These are phyloP conservation scores for Candida nonsorbophila DNA, from an alignment of 805 yeast genomes.

Conservation along the genomic window DNA sequence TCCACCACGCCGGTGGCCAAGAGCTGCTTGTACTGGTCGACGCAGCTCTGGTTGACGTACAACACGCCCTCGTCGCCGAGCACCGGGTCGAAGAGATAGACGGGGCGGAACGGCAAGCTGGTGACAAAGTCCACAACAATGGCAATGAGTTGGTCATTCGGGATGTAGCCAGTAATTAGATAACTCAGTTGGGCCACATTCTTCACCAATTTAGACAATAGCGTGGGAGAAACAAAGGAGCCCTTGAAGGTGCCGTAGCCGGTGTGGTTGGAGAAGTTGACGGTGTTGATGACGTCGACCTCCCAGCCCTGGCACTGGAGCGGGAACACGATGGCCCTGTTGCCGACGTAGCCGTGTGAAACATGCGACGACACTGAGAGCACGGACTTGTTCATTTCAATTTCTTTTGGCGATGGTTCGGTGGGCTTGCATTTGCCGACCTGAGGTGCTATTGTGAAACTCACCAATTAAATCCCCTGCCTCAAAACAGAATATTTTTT, in stretches of 20 bases:
- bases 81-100: conserved; percentile 72
- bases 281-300: conserved; percentile 84
- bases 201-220: conserved; percentile 41
- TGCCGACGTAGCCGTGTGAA: conserved; percentile 94
- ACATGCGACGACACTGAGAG: conserved; percentile 76
- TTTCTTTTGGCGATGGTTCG: too few species aligned
- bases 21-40: conserved; percentile 21
- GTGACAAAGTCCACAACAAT: conserved; percentile 8
- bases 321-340: conserved; percentile 86
- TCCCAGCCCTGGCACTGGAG: conserved; percentile 87
- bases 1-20: conserved; percentile 63
- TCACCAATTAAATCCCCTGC: too few species aligned
- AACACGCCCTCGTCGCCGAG: conserved; percentile 75
- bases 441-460: too few species aligned
- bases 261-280: conserved; percentile 87
- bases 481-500: too few species aligned
- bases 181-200: conserved; percentile 37
- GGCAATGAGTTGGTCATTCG: conserved; percentile 47
- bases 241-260: conserved; percentile 76
- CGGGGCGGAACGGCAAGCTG: conserved; percentile 26
- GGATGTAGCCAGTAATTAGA: conserved; percentile 63
- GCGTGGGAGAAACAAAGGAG: conserved; percentile 28
- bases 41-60: conserved; percentile 51
- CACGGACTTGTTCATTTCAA: too few species aligned
- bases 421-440: too few species aligned